A percentile compares a stretch with the other conserved stretches of the same genome.
Evolutionary conservation across 108 stramenopile genomes (phyloP).

Genomic region (Seminavis robusta): DNA sequence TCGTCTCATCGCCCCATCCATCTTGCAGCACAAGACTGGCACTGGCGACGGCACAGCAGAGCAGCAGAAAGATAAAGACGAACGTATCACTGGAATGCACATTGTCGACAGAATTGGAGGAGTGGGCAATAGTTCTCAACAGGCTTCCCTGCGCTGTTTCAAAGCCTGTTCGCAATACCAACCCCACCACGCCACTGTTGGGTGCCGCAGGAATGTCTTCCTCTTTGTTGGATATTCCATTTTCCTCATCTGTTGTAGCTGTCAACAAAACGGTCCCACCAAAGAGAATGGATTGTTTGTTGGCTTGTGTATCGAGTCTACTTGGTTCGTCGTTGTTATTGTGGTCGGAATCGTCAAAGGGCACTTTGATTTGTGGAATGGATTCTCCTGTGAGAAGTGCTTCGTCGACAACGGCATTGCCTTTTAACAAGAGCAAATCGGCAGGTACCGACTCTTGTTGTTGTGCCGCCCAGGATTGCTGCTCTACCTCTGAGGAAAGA

Average conservation of each 20-base stretch:
- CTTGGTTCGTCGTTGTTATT: conserved; percentile 17
- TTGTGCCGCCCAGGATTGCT: conserved; percentile 12
- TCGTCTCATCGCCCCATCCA: conserved; percentile 73
- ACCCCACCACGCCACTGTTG: conserved; percentile 74
- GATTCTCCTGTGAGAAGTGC: conserved; percentile 97
- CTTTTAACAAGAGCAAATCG: conserved; percentile 86
- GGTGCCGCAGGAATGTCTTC: conserved; percentile 61
- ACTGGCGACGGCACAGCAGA: conserved; percentile 85
- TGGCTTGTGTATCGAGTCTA: conserved; percentile 36
- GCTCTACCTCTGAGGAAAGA: neutral
- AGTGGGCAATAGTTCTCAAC: conserved; percentile 92
- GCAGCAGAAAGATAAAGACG: conserved; percentile 80
- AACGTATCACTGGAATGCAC: conserved; percentile 87
- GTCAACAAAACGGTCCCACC: conserved; percentile 81
- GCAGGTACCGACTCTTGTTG: conserved; percentile 77
- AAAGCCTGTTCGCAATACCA: conserved; percentile 94
- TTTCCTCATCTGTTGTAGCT: neutral
- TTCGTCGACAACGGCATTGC: conserved; percentile 93
- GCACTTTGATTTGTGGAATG: conserved; percentile 88
- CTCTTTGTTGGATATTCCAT: neutral
- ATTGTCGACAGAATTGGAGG: conserved; percentile 56
- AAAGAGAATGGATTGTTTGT: conserved; percentile 73
- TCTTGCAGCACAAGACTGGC: conserved; percentile 78
- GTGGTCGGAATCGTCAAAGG: conserved; percentile 16
- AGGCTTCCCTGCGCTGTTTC: conserved; percentile 91